Percentiles rank a stretch among this genome's conserved stretches.
Conservation (phyloP, 1,139 yeast genomes). For the Candida dubliniensis region DNA sequence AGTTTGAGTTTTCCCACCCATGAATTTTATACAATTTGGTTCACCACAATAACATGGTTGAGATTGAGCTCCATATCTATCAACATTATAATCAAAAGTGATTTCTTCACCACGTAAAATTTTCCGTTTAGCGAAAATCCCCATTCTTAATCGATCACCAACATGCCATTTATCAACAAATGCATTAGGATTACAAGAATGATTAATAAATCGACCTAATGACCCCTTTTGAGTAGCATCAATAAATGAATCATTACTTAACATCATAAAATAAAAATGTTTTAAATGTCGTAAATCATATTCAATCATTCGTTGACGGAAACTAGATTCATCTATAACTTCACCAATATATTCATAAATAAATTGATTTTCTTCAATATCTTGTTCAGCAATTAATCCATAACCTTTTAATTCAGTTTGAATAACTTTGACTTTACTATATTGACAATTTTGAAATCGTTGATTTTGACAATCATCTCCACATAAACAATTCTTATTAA, state of each 20-base stretch:
- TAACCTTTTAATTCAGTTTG: slow-evolving; percentile 84
- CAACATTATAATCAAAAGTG: slow-evolving; percentile 94
- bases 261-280: slow-evolving; percentile 97
- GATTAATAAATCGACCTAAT: slow-evolving; percentile 88
- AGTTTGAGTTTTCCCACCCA: slow-evolving; percentile 97
- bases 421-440: slow-evolving; percentile 73
- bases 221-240: slow-evolving; percentile 92
- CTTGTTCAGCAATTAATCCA: slow-evolving; percentile 73
- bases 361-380: slow-evolving; percentile 63
- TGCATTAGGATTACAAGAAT: slow-evolving; percentile 92
- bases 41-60: slow-evolving; percentile 97
- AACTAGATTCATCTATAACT: slow-evolving; percentile 75
- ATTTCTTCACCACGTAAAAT: slow-evolving; percentile 85
- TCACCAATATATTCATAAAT: slow-evolving; percentile 94
- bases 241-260: slow-evolving; percentile 86
- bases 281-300: slow-evolving; percentile 71
- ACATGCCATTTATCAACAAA: slow-evolving; percentile 98
- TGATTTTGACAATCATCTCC: slow-evolving; percentile 84
- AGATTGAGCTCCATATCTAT: slow-evolving; percentile 90
- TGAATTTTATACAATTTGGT: slow-evolving; percentile 83
- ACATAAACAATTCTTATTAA: slow-evolving; percentile 68
- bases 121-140: slow-evolving; percentile 80
- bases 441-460: slow-evolving; percentile 74
- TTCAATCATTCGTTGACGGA: slow-evolving; percentile 68
- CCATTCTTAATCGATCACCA: slow-evolving; percentile 87